Base-by-base conservation (phyloP, 2,329 filamentous ascomycete species). In the Pseudogymnoascus sp. region DNA sequence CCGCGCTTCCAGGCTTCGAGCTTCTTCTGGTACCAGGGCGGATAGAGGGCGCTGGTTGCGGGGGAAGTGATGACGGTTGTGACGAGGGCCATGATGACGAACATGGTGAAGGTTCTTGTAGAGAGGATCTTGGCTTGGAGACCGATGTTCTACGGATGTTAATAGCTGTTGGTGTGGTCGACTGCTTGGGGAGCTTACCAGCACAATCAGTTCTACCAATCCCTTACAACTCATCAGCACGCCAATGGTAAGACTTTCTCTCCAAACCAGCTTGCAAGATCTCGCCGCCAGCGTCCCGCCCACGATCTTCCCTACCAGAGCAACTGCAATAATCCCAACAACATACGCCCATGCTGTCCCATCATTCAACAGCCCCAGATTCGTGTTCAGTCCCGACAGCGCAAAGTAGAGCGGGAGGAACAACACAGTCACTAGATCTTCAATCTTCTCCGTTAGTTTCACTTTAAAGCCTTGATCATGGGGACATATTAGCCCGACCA, bases 171-270 rank as follows among this genome's bases (percentile, higher is more conserved):
- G 40, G 25, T 34, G 43, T 18, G 36, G 11, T 59, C 63, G 40
- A 60, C 18, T 21, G 16, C 2, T 7, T 3, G n/a, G 12, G 16
- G 14, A 11, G 70, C 86, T 77, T 80, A 93, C 90, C 75, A 96
- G 75, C n/a, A 97, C 93, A 73, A 97, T 97, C 61, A 97, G 79
- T 74, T 97, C 93, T 0, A 97, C 93, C 8, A 97, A 80, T 70
- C 93, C 93, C 75, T 97, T 97, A 76, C 93, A 97, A 76, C 91
- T 96, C 93, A 97, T 97, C 70, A 97, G 77, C 14, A 88, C 86
- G 12, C 93, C 93, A 68, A 97, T 95, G 1, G 91, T 86, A 34
- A 96, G 84, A 63, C 89, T 93, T 74, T 97, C 93, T 64, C 93
- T 84, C 93, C 93, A 97, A 1, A 96, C 82, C 60, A 97, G 79